Percentiles rank a stretch among this genome's conserved stretches.
These are phyloP conservation scores for Cardamine occulta DNA, from an alignment of 345 rosid species.

Conservation along the genomic window DNA sequence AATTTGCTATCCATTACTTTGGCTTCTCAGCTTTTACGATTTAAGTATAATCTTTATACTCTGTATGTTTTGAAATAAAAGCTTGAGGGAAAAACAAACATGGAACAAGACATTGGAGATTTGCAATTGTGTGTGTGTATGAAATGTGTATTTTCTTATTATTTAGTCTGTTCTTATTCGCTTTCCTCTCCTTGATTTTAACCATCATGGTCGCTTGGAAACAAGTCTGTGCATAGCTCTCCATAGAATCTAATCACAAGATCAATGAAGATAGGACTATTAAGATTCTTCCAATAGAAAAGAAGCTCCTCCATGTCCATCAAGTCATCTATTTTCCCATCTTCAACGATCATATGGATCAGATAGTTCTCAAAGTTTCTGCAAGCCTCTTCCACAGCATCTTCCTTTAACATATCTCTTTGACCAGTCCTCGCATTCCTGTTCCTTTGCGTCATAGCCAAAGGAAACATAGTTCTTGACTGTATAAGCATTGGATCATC, in stretches of 20 bases:
- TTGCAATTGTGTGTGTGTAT: not conserved
- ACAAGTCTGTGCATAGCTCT: slow-evolving; percentile 65
- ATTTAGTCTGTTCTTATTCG: too few relatives aligned
- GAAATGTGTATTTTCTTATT: too few relatives aligned
- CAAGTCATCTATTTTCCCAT: slow-evolving; percentile 65
- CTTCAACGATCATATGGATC: slow-evolving; percentile 77
- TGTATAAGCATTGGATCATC: slow-evolving; percentile 36
- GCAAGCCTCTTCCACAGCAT: slow-evolving; percentile 69
- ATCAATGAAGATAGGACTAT: slow-evolving; percentile 64
- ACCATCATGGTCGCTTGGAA: slow-evolving; percentile 11
- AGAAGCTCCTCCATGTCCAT: slow-evolving; percentile 83
- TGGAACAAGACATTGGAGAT: not conserved
- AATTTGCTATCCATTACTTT: not conserved
- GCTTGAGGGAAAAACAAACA: not conserved
- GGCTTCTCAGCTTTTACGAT: not conserved
- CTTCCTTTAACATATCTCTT: slow-evolving; percentile 27
- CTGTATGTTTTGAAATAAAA: not conserved
- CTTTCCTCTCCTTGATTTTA: not conserved
- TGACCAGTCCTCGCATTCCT: slow-evolving; percentile 23
- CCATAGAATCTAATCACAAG: slow-evolving; percentile 78
- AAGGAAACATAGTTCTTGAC: slow-evolving; percentile 44
- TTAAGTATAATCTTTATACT: not conserved
- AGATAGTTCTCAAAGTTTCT: slow-evolving; percentile 80
- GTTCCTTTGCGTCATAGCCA: slow-evolving; percentile 50
- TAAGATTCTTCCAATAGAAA: slow-evolving; percentile 73